Conservation (phyloP, 1,139 yeast species). For the Saccharomyces hybrid region DNA sequence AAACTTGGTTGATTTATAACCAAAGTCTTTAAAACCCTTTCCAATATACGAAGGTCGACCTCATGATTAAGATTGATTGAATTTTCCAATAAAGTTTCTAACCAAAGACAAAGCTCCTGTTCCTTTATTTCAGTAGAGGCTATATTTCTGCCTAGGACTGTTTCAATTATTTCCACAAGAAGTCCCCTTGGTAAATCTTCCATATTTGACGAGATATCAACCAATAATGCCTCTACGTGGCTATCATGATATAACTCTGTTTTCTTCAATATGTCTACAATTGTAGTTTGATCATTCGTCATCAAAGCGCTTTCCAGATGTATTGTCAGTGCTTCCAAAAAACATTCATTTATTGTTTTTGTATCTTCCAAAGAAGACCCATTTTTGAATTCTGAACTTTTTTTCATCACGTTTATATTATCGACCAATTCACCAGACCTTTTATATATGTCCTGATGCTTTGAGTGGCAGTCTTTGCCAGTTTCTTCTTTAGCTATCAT, state of each 20-base stretch:
- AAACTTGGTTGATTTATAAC: neutral
- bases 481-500: constrained; percentile 1
- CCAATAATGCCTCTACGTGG: constrained; percentile 4
- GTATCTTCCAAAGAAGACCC: constrained; percentile 2
- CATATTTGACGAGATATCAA: constrained; percentile 1
- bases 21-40: neutral
- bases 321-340: neutral
- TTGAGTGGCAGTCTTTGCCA: neutral
- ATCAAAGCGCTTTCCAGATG: constrained; percentile 3
- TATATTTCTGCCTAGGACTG: constrained; percentile 7
- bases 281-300: constrained; percentile 1
- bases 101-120: constrained; percentile 8
- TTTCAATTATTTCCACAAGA: constrained; percentile 2
- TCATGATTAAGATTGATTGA: neutral
- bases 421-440: neutral
- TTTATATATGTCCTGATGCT: neutral
- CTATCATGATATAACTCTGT: neutral
- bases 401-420: neutral
- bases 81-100: constrained; percentile 5
- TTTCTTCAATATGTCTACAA: constrained; percentile 3
- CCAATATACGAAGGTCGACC: neutral
- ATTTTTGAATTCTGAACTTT: constrained; percentile 1
- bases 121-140: neutral
- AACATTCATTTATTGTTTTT: constrained; percentile 1
- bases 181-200: constrained; percentile 5